Evolutionary conservation across 352 stramenopile genomes (phyloP).

Genomic region (Phytophthora citrophthora): DNA sequence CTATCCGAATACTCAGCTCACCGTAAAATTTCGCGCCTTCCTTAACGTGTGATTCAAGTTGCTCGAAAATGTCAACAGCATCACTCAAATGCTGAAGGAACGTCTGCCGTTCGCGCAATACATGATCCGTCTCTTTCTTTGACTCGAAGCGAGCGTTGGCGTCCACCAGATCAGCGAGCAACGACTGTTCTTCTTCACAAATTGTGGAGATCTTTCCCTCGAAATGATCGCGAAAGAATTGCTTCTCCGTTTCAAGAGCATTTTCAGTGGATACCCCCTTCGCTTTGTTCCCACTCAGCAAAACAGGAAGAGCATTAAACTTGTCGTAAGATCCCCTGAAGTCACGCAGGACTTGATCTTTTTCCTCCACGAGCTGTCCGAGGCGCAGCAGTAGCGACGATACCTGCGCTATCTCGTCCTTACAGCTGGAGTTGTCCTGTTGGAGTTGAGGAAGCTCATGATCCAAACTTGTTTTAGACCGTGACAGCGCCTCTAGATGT

Average conservation of each 20-base stretch:
- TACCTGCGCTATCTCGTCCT: constrained; percentile 54
- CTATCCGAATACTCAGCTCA: constrained; percentile 58
- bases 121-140: constrained; percentile 62
- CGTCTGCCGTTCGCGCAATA: constrained; percentile 58
- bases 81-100: constrained; percentile 71
- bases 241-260: constrained; percentile 58
- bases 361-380: constrained; percentile 61
- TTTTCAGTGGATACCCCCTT: constrained; percentile 28
- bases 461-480: constrained; percentile 65
- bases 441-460: constrained; percentile 53
- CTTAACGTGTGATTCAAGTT: constrained; percentile 77
- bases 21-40: constrained; percentile 76
- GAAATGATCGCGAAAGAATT: constrained; percentile 70
- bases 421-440: constrained; percentile 60
- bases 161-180: constrained; percentile 47
- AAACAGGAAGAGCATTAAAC: constrained; percentile 59
- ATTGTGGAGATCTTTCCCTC: constrained; percentile 61
- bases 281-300: constrained; percentile 43
- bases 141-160: constrained; percentile 66
- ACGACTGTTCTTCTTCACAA: constrained; percentile 50
- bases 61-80: constrained; percentile 76
- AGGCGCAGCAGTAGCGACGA: constrained; percentile 63
- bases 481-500: constrained; percentile 47
- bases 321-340: constrained; percentile 64
- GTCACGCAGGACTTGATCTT: constrained; percentile 60